Base-by-base conservation (phyloP, 768 basidiomycete species). In the Aureoboletus auriporus region DNA sequence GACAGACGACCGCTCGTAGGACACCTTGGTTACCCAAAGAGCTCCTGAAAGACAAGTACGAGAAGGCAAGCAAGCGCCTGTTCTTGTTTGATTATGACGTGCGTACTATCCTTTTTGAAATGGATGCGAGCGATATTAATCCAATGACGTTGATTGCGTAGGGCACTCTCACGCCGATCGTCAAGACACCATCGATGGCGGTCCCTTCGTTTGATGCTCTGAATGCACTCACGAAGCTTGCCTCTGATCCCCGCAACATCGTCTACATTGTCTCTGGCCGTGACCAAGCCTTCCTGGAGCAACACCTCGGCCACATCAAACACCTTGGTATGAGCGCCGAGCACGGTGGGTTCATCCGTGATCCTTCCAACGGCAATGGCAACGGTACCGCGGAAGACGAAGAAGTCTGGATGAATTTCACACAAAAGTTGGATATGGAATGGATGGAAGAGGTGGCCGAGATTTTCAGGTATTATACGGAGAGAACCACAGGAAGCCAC, bases 221-320 rank as follows among this genome's bases (percentile, higher is more conserved):
- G 37, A 71, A 75, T 44, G 89, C 89, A 0, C 84, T 99, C 49
- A 68, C 78, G 45, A 73, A 73, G 49, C 78, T 99, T 31, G 71
- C 86, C 1, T 70, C 73, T 13, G 94, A 97, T 66, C 90, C 94
- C 20, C 75, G 75, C 60, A 99, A 99, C 68, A 56, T 96, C 37
- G 93, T 97, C 46, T 98, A 93, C 72, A 93, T 99, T 68, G 96
- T 99, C 66, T 96, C 93, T 0, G 95, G 95, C 1, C 90, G 95
- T 27, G 95, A 98, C 64, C 84, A 86, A 43, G 87, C 71, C 44
- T 99, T 99, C 79, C 75, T 99, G 13, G 89, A 93, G 62, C 78
- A 86, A 58, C 93, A 97, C 61, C 78, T 97, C 17, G 95, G 94
- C 1, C 86, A 92, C 66, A 73, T 99, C 49, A 69, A 70, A 55